Evolutionary conservation across 352 stramenopile species (phyloP).

Genomic region (Phytophthora cactorum): DNA sequence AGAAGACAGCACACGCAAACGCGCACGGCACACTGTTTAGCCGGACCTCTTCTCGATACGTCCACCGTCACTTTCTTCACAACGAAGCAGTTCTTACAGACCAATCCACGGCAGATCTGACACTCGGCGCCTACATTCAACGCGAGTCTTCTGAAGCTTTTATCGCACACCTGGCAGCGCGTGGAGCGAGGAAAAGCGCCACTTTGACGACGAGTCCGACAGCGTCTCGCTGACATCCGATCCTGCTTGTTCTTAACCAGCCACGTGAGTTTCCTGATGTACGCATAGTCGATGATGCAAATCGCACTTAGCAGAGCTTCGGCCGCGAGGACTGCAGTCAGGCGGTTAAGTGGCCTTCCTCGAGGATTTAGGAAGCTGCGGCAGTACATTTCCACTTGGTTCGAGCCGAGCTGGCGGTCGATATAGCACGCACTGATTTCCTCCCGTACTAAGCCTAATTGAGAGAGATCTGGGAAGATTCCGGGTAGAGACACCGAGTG

Average conservation of each 20-base stretch:
- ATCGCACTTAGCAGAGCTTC: slow-evolving; percentile 48
- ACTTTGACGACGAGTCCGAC: slow-evolving; percentile 5
- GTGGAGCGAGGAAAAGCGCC: slow-evolving; percentile 13
- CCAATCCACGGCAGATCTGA: slow-evolving; percentile 44
- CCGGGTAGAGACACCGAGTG: slow-evolving; percentile 51
- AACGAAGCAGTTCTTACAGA: slow-evolving; percentile 54
- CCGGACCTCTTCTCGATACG: slow-evolving; percentile 31
- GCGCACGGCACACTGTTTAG: slow-evolving; percentile 38
- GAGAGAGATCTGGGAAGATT: slow-evolving; percentile 37
- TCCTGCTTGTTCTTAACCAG: slow-evolving; percentile 42
- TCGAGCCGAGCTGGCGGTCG: slow-evolving; percentile 29
- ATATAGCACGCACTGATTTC: slow-evolving; percentile 58
- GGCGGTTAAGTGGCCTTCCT: slow-evolving; percentile 49
- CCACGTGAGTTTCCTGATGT: slow-evolving; percentile 65
- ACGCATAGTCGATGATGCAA: slow-evolving; percentile 53
- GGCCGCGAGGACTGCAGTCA: slow-evolving; percentile 46
- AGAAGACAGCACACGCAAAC: slow-evolving; percentile 58
- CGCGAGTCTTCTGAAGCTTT: slow-evolving; percentile 19
- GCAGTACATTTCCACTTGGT: slow-evolving; percentile 48
- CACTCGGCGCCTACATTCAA: slow-evolving; percentile 26
- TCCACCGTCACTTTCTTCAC: slow-evolving; percentile 61
- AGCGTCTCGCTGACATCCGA: slow-evolving; percentile 6
- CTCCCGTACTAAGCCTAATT: slow-evolving; percentile 47
- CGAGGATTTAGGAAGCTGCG: slow-evolving; percentile 54
- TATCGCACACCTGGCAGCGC: slow-evolving; percentile 30